These are phyloP conservation scores for Leersia perrieri DNA, from an alignment of 176 grass and related monocot species.

Conservation along the genomic window DNA sequence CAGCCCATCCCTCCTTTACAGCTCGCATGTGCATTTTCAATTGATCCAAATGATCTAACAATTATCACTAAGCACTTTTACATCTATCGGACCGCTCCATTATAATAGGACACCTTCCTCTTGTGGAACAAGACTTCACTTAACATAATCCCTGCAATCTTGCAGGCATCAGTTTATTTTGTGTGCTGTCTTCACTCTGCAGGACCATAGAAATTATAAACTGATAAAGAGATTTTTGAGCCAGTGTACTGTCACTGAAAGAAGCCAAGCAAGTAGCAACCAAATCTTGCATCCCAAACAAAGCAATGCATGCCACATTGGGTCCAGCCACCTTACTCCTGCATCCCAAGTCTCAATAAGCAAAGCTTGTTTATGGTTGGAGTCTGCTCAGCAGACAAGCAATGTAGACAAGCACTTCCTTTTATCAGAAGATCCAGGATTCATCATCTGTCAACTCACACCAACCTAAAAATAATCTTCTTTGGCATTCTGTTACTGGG, in stretches of 20 bases:
- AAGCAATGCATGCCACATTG: constrained; percentile 30
- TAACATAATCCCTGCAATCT: background rate
- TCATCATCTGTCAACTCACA: constrained; percentile 7
- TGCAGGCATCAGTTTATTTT: background rate
- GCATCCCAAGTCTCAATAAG: constrained; percentile 11
- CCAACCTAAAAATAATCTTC: constrained; percentile 7
- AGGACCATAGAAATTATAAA: background rate
- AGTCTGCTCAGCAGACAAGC: background rate
- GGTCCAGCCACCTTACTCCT: background rate
- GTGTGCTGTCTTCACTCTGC: background rate
- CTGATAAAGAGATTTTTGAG: background rate
- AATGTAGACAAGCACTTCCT: background rate
- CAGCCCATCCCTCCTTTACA: constrained; percentile 22
- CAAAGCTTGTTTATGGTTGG: constrained; percentile 12
- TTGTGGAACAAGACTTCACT: background rate
- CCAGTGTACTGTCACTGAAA: background rate
- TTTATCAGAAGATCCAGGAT: background rate
- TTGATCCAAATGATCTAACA: background rate
- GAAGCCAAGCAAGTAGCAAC: background rate
- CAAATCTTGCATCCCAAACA: constrained; percentile 32
- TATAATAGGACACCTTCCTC: background rate
- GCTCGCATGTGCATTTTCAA: background rate
- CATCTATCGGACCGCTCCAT: background rate
- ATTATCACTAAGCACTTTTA: background rate
- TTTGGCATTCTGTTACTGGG: background rate